A percentile compares a stretch with the other conserved stretches of the same genome.
phyloP scores from a whole-genome alignment of 139 green algal genomes.

The Eudorina sp. region DNA sequence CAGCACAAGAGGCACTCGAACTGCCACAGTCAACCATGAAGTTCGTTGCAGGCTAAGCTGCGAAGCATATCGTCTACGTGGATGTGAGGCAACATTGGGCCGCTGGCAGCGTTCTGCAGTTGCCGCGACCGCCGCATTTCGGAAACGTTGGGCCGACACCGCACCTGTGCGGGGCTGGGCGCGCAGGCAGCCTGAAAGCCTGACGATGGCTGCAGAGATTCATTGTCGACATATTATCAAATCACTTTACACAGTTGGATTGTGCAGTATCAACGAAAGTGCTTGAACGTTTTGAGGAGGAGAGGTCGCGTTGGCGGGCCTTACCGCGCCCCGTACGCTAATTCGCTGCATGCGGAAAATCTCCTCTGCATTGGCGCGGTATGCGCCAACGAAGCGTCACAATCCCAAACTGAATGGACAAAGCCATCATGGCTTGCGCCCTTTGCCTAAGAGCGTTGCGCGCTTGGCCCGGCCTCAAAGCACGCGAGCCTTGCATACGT shows the following conservation, averaged over 20 bases:
- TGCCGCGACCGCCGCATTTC: neutral
- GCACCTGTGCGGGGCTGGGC: conserved; percentile 2
- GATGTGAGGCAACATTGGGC: too few species aligned
- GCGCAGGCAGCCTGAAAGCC: neutral
- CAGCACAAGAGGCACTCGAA: neutral
- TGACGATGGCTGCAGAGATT: neutral
- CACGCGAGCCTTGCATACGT: too few species aligned
- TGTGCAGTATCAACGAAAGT: neutral
- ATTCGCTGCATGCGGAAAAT: too few species aligned
- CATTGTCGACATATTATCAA: neutral
- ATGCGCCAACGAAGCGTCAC: too few species aligned
- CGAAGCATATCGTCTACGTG: too few species aligned
- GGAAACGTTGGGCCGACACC: neutral
- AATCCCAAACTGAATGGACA: too few species aligned
- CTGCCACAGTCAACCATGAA: neutral
- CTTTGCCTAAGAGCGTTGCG: too few species aligned
- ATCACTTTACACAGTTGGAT: neutral
- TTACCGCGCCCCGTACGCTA: neutral
- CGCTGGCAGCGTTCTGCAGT: neutral
- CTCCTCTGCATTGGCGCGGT: too few species aligned
- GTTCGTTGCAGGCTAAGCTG: too few species aligned
- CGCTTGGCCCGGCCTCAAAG: too few species aligned
- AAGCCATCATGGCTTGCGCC: too few species aligned
- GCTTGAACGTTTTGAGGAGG: neutral
- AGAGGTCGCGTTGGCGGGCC: neutral